These are phyloP conservation scores for Penicillium arizonense DNA, from an alignment of 495 filamentous ascomycete species.

Conservation along the genomic window DNA sequence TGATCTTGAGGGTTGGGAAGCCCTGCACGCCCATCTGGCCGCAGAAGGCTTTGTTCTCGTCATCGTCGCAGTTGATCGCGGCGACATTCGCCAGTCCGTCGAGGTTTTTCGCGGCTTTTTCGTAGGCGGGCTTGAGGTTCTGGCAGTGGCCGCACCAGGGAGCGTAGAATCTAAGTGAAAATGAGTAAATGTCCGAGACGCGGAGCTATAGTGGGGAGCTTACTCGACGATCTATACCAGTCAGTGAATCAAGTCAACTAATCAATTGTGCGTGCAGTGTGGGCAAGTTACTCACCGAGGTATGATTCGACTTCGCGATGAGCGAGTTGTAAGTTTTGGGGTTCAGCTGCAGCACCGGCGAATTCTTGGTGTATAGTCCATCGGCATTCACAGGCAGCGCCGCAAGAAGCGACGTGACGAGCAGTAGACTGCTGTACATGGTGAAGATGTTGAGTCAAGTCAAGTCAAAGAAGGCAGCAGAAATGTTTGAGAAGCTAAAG, in stretches of 20 bases:
- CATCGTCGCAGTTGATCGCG: slow-evolving; percentile 94
- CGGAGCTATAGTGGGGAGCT: slow-evolving; percentile 28
- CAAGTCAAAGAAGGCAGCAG: too few species aligned
- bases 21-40: slow-evolving; percentile 86
- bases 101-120: slow-evolving; percentile 87
- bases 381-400: slow-evolving; percentile 63
- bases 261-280: not conserved
- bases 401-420: slow-evolving; percentile 52
- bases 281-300: slow-evolving; percentile 62
- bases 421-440: slow-evolving; percentile 30
- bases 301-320: slow-evolving; percentile 86
- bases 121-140: slow-evolving; percentile 92
- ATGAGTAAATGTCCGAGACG: slow-evolving; percentile 10
- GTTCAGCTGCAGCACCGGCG: slow-evolving; percentile 83
- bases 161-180: slow-evolving; percentile 74
- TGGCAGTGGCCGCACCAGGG: slow-evolving; percentile 97
- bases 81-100: slow-evolving; percentile 90
- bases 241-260: slow-evolving; percentile 26
- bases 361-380: slow-evolving; percentile 80
- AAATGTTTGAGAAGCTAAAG: not conserved
- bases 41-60: slow-evolving; percentile 88
- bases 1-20: slow-evolving; percentile 95
- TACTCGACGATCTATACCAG: slow-evolving; percentile 63
- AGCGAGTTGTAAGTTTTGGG: slow-evolving; percentile 79
- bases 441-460: slow-evolving; percentile 2